Percentiles rank a stretch among this genome's conserved stretches.
These are phyloP conservation scores for Albizia julibrissin DNA, from an alignment of 306 rosid species.

Conservation along the genomic window DNA sequence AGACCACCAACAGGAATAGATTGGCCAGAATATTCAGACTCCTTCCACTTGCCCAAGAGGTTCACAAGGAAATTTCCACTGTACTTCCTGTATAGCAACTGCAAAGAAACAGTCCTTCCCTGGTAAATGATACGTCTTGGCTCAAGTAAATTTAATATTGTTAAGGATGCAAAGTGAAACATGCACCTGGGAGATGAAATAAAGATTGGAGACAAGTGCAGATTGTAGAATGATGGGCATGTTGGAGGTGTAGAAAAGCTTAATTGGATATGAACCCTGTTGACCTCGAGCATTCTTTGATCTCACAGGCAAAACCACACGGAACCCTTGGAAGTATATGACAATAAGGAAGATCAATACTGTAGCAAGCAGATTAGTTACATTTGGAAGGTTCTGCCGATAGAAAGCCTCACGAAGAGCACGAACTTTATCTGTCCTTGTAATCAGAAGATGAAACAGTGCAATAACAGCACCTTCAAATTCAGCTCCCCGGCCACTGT, in stretches of 20 bases:
- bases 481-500: conserved; percentile 95
- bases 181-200: conserved; percentile 91
- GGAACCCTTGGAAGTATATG: conserved; percentile 95
- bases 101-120: conserved; percentile 7
- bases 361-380: conserved; percentile 88
- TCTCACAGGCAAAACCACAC: conserved; percentile 94
- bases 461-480: conserved; percentile 96
- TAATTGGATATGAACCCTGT: conserved; percentile 95
- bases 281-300: conserved; percentile 97
- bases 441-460: conserved; percentile 82
- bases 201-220: conserved; percentile 90
- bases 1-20: conserved; percentile 89
- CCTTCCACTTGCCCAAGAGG: conserved; percentile 95
- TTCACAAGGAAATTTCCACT: conserved; percentile 84
- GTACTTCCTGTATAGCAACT: conserved; percentile 84
- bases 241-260: conserved; percentile 92
- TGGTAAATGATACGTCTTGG: conserved; percentile 2
- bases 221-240: conserved; percentile 98
- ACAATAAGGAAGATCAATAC: conserved; percentile 84
- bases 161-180: conserved; percentile 33
- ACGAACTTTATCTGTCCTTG: conserved; percentile 86
- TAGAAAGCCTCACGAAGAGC: conserved; percentile 93
- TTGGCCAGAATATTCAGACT: conserved; percentile 90
- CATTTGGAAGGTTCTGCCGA: conserved; percentile 95
- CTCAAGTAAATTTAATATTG: background rate